Conservation (phyloP, 768 basidiomycete genomes). For the Boletus tomentosulus region DNA sequence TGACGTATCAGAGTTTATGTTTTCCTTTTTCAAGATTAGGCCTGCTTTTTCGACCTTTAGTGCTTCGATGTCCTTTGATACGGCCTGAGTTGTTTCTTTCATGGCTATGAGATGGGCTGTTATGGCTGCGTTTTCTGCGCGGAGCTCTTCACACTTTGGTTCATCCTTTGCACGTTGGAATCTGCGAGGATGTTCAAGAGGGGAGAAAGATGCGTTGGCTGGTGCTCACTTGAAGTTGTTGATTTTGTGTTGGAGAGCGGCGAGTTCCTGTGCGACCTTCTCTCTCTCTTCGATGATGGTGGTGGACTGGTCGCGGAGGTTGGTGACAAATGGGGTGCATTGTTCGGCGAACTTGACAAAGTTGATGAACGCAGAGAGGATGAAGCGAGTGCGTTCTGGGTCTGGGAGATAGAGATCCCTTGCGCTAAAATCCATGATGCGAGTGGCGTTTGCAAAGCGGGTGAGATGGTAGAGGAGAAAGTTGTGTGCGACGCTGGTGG, state of each 20-base stretch:
- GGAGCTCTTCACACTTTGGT: conserved; percentile 58
- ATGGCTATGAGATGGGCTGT: conserved; percentile 65
- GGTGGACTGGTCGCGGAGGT: conserved; percentile 58
- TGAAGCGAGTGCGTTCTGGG: conserved; percentile 63
- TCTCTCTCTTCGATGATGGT: conserved; percentile 60
- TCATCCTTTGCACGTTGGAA: conserved; percentile 65
- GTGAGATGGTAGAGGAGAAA: conserved; percentile 70
- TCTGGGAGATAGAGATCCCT: conserved; percentile 74
- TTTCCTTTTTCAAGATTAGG: conserved; percentile 66
- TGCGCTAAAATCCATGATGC: conserved; percentile 72
- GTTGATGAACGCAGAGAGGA: conserved; percentile 89
- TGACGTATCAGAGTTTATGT: conserved; percentile 55
- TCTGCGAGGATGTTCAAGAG: conserved; percentile 32
- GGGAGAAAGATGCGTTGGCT: background rate
- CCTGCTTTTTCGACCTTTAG: conserved; percentile 69
- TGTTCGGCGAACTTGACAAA: conserved; percentile 88
- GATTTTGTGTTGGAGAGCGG: conserved; percentile 49
- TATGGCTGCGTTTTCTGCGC: conserved; percentile 55
- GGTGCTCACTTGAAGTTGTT: conserved; percentile 50
- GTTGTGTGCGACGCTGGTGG: conserved; percentile 54
- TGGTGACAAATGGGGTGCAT: conserved; percentile 55
- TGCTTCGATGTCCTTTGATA: conserved; percentile 62
- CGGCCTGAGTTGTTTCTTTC: conserved; percentile 56
- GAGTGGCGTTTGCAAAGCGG: conserved; percentile 68
- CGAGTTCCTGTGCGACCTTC: conserved; percentile 45